Conservation (phyloP, 1,139 yeast species). For the Candida tropicalis region DNA sequence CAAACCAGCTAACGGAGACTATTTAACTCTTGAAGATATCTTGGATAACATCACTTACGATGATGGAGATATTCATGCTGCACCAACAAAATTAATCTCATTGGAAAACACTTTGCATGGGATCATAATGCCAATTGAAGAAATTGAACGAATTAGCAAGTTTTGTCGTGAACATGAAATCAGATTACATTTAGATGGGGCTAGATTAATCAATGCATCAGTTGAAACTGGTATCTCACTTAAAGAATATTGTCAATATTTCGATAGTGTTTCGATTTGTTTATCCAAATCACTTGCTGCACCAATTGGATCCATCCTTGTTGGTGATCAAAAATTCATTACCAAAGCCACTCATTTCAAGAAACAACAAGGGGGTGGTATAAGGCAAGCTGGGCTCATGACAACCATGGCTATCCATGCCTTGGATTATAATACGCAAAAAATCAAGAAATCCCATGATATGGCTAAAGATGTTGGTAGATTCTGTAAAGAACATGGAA, state of each 20-base stretch:
- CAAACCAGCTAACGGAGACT: conserved; percentile 69
- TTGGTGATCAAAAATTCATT: conserved; percentile 64
- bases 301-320: conserved; percentile 89
- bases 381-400: conserved; percentile 86
- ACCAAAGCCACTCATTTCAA: conserved; percentile 82
- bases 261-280: conserved; percentile 89
- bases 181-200: conserved; percentile 87
- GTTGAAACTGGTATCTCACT: conserved; percentile 73
- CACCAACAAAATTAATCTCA: conserved; percentile 84
- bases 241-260: conserved; percentile 71
- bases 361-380: conserved; percentile 95
- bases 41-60: conserved; percentile 65
- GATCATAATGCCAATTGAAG: conserved; percentile 77
- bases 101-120: conserved; percentile 92
- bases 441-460: conserved; percentile 64
- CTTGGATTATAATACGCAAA: conserved; percentile 70
- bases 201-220: conserved; percentile 92
- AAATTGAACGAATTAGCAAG: conserved; percentile 67
- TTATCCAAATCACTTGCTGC: conserved; percentile 92
- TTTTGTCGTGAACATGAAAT: conserved; percentile 70
- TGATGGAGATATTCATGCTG: conserved; percentile 83
- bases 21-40: conserved; percentile 76
- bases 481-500: conserved; percentile 50
- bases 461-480: conserved; percentile 68
- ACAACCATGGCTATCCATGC: conserved; percentile 82